These are phyloP conservation scores for Penicillium sp. DNA, from an alignment of 2,329 filamentous ascomycete species.

Conservation along the genomic window DNA sequence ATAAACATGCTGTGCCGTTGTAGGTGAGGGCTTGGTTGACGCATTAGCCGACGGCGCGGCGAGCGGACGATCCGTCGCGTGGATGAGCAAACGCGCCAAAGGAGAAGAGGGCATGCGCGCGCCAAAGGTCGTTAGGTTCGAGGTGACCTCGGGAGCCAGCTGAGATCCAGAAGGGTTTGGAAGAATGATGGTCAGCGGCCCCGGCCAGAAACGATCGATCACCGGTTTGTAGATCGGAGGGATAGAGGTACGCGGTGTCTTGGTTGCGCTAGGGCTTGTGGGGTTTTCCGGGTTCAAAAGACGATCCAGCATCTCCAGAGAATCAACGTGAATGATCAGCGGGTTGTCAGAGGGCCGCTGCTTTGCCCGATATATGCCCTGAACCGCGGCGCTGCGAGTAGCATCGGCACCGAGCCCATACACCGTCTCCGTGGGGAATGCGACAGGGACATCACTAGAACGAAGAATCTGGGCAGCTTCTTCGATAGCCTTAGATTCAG, in stretches of 20 bases:
- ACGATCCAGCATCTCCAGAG: conserved; percentile 69
- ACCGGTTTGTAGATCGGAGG: conserved; percentile 75
- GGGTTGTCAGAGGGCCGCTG: conserved; percentile 91
- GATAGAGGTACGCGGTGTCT: conserved; percentile 44
- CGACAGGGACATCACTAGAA: conserved; percentile 71
- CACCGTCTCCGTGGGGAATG: conserved; percentile 96
- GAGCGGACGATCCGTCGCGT: conserved; percentile 71
- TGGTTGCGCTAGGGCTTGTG: conserved; percentile 32
- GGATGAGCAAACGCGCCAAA: conserved; percentile 84
- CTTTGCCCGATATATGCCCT: conserved; percentile 90
- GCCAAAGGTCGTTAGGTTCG: conserved; percentile 79
- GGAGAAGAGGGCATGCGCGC: conserved; percentile 83
- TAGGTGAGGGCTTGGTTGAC: conserved; percentile 88
- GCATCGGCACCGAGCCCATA: conserved; percentile 97
- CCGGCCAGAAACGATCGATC: conserved; percentile 87
- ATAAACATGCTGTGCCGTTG: conserved; percentile 81
- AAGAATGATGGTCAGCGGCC: conserved; percentile 85
- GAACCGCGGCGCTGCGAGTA: conserved; percentile 76
- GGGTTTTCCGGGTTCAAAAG: conserved; percentile 51
- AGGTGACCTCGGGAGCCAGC: conserved; percentile 88
- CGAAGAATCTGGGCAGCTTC: conserved; percentile 67
- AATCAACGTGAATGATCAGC: conserved; percentile 87
- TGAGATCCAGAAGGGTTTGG: conserved; percentile 67
- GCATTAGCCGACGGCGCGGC: conserved; percentile 94
- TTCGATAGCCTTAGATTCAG: conserved; percentile 54